Conservation (phyloP, 495 filamentous ascomycete species). For the Corynascus novoguineensis region DNA sequence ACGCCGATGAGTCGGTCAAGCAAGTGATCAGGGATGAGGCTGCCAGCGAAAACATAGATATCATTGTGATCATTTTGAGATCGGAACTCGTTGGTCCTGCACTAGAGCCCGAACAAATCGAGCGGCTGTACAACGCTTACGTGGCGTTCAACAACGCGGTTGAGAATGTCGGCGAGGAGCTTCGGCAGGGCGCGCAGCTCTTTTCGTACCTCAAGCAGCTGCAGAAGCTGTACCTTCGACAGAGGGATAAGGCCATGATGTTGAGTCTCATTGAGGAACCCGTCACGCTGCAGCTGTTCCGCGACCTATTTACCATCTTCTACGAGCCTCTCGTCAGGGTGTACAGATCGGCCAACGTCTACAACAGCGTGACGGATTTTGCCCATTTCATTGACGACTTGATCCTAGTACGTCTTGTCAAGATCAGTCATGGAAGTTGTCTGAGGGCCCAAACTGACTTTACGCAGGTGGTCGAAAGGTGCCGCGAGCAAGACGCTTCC, state of each 20-base stretch:
- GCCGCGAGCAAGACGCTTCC: conserved; percentile 83
- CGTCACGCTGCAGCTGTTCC: conserved; percentile 85
- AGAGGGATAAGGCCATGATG: conserved; percentile 97
- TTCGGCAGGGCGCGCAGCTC: conserved; percentile 79
- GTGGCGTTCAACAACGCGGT: conserved; percentile 96
- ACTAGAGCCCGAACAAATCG: conserved; percentile 66
- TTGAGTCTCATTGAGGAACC: conserved; percentile 91
- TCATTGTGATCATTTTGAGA: conserved; percentile 75
- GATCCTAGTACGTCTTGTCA: conserved; percentile 50
- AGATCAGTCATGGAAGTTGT: too few species aligned
- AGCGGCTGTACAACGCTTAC: conserved; percentile 82
- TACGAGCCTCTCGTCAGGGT: conserved; percentile 95
- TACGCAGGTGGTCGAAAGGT: conserved; percentile 67
- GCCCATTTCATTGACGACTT: conserved; percentile 87
- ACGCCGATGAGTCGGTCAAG: conserved; percentile 69
- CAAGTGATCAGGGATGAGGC: conserved; percentile 68
- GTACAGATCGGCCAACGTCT: conserved; percentile 98
- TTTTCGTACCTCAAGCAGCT: conserved; percentile 94
- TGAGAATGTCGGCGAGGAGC: conserved; percentile 82
- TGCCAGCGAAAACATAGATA: conserved; percentile 61
- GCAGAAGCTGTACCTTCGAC: conserved; percentile 83
- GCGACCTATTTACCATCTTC: conserved; percentile 96
- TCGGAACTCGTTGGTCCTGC: conserved; percentile 66
- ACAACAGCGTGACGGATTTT: conserved; percentile 94
- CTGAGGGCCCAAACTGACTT: conserved; percentile 2